These are phyloP conservation scores for Neotropicomus parvogracilis DNA, from an alignment of 1,284 basidiomycete species.

Conservation along the genomic window DNA sequence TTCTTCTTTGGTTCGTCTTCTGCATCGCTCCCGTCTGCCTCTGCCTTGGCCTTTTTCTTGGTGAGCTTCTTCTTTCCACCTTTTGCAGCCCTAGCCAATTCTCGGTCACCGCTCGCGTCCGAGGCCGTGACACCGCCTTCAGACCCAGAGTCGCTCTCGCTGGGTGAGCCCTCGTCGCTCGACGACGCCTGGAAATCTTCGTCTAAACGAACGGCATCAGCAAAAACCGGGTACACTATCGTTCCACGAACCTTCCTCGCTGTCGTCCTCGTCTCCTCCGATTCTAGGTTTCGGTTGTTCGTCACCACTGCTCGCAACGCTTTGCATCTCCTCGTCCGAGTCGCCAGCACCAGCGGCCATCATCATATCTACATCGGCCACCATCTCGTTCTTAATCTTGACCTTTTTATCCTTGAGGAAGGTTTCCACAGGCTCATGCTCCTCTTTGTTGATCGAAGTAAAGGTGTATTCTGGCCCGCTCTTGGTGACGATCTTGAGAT, in stretches of 20 bases:
- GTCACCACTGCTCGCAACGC: conserved; percentile 68
- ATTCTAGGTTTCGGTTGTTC: conserved; percentile 54
- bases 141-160: conserved; percentile 66
- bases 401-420: conserved; percentile 92
- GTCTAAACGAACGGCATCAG: conserved; percentile 37
- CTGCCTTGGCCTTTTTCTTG: conserved; percentile 37
- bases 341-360: conserved; percentile 68
- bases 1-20: conserved; percentile 48
- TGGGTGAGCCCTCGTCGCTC: conserved; percentile 82
- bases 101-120: conserved; percentile 71
- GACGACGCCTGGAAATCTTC: conserved; percentile 89
- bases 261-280: conserved; percentile 68
- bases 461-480: conserved; percentile 83
- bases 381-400: conserved; percentile 95
- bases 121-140: conserved; percentile 67
- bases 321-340: conserved; percentile 85
- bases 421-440: conserved; percentile 82
- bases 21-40: conserved; percentile 34
- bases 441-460: conserved; percentile 93
- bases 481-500: conserved; percentile 87
- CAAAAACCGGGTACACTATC: neutral
- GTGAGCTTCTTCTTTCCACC: conserved; percentile 41
- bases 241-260: conserved; percentile 68
- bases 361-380: conserved; percentile 75
- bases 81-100: conserved; percentile 50